Conservation (phyloP, 164 flowering plant species). For the Vitis amurensis region DNA sequence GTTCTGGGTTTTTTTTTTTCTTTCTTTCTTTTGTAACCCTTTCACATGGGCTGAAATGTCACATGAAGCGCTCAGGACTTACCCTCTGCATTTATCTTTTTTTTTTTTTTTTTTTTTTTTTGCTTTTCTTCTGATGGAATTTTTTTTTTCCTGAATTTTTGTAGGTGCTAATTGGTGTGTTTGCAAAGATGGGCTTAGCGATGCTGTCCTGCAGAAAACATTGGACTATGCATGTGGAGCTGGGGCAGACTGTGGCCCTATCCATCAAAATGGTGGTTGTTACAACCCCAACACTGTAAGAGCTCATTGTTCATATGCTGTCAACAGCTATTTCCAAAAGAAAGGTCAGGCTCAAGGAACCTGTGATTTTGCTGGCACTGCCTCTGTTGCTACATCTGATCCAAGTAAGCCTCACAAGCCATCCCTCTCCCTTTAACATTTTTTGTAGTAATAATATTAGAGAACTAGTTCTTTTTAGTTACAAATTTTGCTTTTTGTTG, state of each 20-base stretch:
- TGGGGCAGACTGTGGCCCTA: constrained; percentile 53
- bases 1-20: background rate
- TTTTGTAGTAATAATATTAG: background rate
- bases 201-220: constrained; percentile 36
- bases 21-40: too few species aligned
- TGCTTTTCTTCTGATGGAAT: background rate
- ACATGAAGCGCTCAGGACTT: background rate
- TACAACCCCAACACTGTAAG: constrained; percentile 49
- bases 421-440: background rate
- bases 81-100: background rate
- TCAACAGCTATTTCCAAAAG: constrained; percentile 57
- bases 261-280: constrained; percentile 39
- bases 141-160: background rate
- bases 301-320: constrained; percentile 58
- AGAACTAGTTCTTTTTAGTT: background rate
- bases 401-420: constrained; percentile 34
- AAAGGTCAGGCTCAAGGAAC: constrained; percentile 41
- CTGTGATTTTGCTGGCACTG: constrained; percentile 56
- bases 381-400: constrained; percentile 27
- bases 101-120: background rate
- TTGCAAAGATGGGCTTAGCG: constrained; percentile 36
- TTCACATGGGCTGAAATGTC: too few species aligned
- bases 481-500: background rate
- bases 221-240: constrained; percentile 61
- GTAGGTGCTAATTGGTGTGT: constrained; percentile 44